Evolutionary conservation across 768 basidiomycete genomes (phyloP), one percentile per base, ranked within the genome.

Genomic region (Rubroboletus satanas): DNA sequence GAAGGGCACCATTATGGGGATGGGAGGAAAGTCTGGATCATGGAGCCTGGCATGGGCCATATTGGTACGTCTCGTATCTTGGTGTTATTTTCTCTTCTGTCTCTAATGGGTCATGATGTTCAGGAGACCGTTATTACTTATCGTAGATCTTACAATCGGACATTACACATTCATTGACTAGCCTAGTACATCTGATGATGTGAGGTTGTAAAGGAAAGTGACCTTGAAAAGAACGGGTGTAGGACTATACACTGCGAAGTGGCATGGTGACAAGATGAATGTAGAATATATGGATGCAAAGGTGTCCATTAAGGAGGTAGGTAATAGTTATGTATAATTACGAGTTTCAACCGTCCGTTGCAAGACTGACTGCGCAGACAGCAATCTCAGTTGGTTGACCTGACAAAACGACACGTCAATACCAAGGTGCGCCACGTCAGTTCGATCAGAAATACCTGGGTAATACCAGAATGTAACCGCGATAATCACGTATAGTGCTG

Each of bases 31-130:
- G 83, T 87, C 14, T 93, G 91, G 87, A 77, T 88, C 14, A 84
- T 93, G 75, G 82, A 90, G 59, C 92, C 92, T 31, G 92, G 92
- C 12, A 85, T 94, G 83, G 92, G 92, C 0, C 88, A 91, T 51
- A 92, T 93, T 49, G 91, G 91, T 88, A 56, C 42, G 79, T 49
- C 41, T 26, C 26, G 18, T 21, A 35, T 38, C 42, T 37, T 18
- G 35, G 18, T 6, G 12, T 38, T 31, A 45, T 18, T 3, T 3
- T 29, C 12, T 7, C 18, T 10, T 15, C 5, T 31, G 17, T 7
- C 26, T 44, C 50, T 59, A 2, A 66, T 38, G 5, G 12, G 3
- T 9, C 33, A 11, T 11, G 7, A 18, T 42, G 4, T 45, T 33
- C 41, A 77, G 76, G 75, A 28, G 75, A 77, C 60, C 75, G 76